Base-by-base conservation (phyloP, 2,329 filamentous ascomycete species). In the Trichoderma sp. region DNA sequence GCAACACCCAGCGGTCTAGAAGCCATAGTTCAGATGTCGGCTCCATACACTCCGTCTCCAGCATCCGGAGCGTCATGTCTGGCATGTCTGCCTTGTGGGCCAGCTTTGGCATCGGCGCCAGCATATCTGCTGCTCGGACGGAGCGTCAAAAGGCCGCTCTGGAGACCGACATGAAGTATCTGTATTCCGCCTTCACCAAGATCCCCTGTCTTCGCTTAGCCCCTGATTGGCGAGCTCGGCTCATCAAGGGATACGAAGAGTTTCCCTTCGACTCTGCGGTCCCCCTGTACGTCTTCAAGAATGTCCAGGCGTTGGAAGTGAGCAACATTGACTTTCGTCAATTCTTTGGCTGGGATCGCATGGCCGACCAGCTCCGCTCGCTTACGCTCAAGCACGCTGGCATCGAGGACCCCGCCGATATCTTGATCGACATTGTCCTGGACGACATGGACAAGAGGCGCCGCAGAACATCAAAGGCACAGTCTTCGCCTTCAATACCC, bases 211-310 rank as follows among this genome's bases (percentile, higher is more conserved):
- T 99, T 70, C 89, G 91, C 71, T 84, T 99, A 66, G 90, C 94
- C 32, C 94, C 94, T n/a, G 95, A 99, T 79, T 94, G 93, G 83
- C 92, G 93, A 72, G 94, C 94, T 58, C 90, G 91, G 64, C 83
- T 97, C 70, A 97, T 99, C 73, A 87, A 90, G 72, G 94, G 94
- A 32, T 98, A 95, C 76, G 95, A 99, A 79, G 94, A 97, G 79
- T 99, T 98, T 73, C 95, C 95, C 3, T 97, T 98, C 78, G 95
- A 99, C 79, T 97, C 93, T 27, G 95, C 95, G 22, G 95, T 99
- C 34, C 95, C 95, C 22, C 84, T 99, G n/a, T 91, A 97, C 78
- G 92, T 92, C 9, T 98, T 99, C 86, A 98, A 99, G 81, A 99
- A 98, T 73, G 83, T 98, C 64, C 94, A 94, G 79, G 91, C 93